These are phyloP conservation scores for Pleoardoris graminearum DNA, from an alignment of 2,329 filamentous ascomycete genomes.

Conservation along the genomic window DNA sequence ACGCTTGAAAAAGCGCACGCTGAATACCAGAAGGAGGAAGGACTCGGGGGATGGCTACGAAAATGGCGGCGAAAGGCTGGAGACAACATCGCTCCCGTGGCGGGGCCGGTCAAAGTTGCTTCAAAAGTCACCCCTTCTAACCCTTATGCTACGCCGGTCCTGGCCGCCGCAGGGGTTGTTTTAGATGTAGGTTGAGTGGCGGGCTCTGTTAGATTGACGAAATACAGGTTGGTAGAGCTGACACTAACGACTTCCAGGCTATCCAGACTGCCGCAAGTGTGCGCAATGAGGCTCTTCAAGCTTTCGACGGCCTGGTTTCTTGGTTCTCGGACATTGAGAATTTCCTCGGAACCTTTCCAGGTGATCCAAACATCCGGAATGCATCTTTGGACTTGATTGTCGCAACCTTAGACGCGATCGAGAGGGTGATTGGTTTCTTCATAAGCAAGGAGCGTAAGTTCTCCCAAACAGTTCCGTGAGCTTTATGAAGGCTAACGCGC, in stretches of 20 bases:
- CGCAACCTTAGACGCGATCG: background rate
- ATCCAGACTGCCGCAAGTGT: conserved; percentile 2
- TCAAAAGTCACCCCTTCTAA: no score
- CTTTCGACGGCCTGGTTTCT: conserved; percentile 4
- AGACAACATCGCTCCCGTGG: conserved; percentile 6
- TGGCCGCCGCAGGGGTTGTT: no score
- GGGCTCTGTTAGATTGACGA: background rate
- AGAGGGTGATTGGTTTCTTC: conserved; percentile 8
- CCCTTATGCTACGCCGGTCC: no score
- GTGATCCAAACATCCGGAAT: conserved; percentile 2
- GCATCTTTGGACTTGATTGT: conserved; percentile 7
- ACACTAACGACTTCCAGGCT: conserved; percentile 1
- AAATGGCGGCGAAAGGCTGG: conserved; percentile 1
- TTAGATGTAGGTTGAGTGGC: no score
- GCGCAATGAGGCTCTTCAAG: background rate
- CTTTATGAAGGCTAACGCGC: no score
- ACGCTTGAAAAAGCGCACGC: background rate
- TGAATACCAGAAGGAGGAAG: conserved; percentile 2
- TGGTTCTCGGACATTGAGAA: conserved; percentile 6
- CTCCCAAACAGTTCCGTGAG: no score
- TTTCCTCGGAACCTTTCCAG: conserved; percentile 6
- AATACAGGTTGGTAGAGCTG: conserved; percentile 3
- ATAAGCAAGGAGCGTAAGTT: background rate
- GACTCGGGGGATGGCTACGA: conserved; percentile 1
- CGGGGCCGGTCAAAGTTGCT: conserved; percentile 2